phyloP scores from a whole-genome alignment of 2,329 filamentous ascomycete species.

The Colletotrichum filicis region DNA sequence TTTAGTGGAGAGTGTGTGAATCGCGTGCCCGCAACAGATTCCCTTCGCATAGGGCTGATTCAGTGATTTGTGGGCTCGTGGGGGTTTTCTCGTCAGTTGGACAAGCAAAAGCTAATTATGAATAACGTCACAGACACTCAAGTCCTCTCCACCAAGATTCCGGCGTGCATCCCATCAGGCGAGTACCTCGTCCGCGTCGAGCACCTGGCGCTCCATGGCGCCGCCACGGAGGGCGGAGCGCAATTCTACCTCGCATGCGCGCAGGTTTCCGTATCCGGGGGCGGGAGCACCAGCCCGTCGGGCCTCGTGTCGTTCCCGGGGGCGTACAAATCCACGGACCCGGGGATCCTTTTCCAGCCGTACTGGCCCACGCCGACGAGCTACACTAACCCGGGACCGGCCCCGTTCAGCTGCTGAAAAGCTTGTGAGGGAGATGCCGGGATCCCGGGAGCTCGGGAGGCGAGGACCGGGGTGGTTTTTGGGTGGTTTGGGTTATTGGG shows the following conservation, averaged over 20 bases:
- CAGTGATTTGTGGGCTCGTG: background rate
- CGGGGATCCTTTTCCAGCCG: constrained; percentile 55
- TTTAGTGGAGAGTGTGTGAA: constrained; percentile 11
- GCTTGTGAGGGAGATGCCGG: background rate
- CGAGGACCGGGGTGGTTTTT: background rate
- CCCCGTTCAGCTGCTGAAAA: constrained; percentile 34
- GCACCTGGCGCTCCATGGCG: constrained; percentile 59
- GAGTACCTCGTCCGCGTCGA: constrained; percentile 62
- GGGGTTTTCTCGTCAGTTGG: background rate
- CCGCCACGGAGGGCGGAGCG: constrained; percentile 51
- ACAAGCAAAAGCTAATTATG: background rate
- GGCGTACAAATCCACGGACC: constrained; percentile 52
- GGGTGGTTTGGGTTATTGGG: background rate
- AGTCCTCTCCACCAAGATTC: constrained; percentile 22
- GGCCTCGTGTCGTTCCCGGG: constrained; percentile 53
- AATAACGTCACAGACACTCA: constrained; percentile 1
- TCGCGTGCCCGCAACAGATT: background rate
- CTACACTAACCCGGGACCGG: constrained; percentile 43
- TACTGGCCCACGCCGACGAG: constrained; percentile 53
- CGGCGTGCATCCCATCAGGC: constrained; percentile 40
- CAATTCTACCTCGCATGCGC: constrained; percentile 58
- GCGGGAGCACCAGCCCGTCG: constrained; percentile 49
- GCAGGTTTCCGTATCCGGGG: constrained; percentile 53
- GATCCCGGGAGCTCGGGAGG: background rate
- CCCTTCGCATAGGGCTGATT: constrained; percentile 20